A percentile compares a stretch with the other conserved stretches of the same genome.
phyloP scores from a whole-genome alignment of 495 filamentous ascomycete species.

The Thozetella sp. region DNA sequence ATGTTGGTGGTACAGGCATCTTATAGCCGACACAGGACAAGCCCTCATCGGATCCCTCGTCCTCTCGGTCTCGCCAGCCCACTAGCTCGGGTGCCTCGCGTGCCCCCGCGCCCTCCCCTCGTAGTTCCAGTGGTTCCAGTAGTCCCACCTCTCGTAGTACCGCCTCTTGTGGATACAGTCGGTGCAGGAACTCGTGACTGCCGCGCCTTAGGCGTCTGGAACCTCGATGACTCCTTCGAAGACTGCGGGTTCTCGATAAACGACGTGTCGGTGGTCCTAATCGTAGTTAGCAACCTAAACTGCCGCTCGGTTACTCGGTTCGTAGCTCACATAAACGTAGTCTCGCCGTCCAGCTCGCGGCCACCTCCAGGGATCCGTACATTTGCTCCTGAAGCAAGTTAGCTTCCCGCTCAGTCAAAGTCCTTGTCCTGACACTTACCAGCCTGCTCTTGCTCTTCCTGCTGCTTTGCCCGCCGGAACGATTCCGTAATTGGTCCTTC shows the following conservation, averaged over 20 bases:
- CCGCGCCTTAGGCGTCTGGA: constrained; percentile 52
- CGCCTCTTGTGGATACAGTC: constrained; percentile 31
- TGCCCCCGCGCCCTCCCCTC: constrained; percentile 29
- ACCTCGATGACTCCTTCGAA: constrained; percentile 68
- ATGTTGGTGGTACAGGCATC: too few relatives aligned
- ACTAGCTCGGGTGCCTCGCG: constrained; percentile 39
- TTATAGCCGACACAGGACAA: too few relatives aligned
- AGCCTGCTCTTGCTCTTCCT: constrained; percentile 40
- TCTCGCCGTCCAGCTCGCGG: constrained; percentile 56
- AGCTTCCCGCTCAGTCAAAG: constrained; percentile 18
- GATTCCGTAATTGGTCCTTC: constrained; percentile 71
- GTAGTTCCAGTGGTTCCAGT: too few relatives aligned
- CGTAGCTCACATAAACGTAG: constrained; percentile 84
- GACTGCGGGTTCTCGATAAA: constrained; percentile 89
- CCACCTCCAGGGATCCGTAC: constrained; percentile 17
- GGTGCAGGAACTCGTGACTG: constrained; percentile 41
- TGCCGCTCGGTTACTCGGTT: neutral
- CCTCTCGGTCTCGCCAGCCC: constrained; percentile 45
- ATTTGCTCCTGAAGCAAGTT: neutral
- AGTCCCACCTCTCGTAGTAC: too few relatives aligned
- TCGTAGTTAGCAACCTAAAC: constrained; percentile 21
- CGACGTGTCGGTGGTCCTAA: constrained; percentile 89
- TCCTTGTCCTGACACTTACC: constrained; percentile 33
- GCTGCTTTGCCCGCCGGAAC: constrained; percentile 63
- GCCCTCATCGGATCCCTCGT: constrained; percentile 31